Conservation (phyloP, 495 filamentous ascomycete genomes). For the Aspergillus campestris region DNA sequence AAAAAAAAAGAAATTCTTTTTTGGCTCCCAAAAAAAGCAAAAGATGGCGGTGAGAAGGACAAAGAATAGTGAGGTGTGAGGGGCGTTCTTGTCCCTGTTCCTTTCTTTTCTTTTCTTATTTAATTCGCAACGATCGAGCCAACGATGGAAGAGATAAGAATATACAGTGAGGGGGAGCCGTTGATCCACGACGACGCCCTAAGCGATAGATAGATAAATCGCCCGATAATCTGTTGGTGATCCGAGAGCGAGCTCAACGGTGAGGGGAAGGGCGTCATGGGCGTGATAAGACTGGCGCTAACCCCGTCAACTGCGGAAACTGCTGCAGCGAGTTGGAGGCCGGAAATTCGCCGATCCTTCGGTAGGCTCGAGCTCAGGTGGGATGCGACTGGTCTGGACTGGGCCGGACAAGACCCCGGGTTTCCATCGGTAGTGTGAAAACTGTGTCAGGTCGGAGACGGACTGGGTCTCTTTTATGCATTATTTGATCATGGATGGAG, state of each 20-base stretch:
- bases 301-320: constrained; percentile 18
- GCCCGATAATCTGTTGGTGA: not conserved
- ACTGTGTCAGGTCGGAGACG: constrained; percentile 7
- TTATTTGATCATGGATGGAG: constrained; percentile 8
- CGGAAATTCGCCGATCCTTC: constrained; percentile 14
- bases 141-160: constrained; percentile 10
- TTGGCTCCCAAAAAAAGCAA: not conserved
- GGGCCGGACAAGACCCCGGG: constrained; percentile 3
- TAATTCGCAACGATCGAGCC: not conserved
- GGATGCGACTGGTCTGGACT: not conserved
- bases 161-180: constrained; percentile 2
- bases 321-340: constrained; percentile 14
- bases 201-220: constrained; percentile 14
- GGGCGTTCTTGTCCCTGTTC: too few relatives aligned
- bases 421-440: constrained; percentile 3
- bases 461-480: constrained; percentile 7
- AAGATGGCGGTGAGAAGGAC: not conserved
- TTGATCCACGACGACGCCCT: constrained; percentile 10
- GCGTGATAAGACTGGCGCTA: constrained; percentile 18
- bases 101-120: too few relatives aligned
- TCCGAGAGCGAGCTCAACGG: constrained; percentile 5
- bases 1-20: not conserved
- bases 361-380: constrained; percentile 9
- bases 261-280: constrained; percentile 19
- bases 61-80: not conserved